phyloP scores from a whole-genome alignment of 768 basidiomycete genomes.

The Mycena galopus region DNA sequence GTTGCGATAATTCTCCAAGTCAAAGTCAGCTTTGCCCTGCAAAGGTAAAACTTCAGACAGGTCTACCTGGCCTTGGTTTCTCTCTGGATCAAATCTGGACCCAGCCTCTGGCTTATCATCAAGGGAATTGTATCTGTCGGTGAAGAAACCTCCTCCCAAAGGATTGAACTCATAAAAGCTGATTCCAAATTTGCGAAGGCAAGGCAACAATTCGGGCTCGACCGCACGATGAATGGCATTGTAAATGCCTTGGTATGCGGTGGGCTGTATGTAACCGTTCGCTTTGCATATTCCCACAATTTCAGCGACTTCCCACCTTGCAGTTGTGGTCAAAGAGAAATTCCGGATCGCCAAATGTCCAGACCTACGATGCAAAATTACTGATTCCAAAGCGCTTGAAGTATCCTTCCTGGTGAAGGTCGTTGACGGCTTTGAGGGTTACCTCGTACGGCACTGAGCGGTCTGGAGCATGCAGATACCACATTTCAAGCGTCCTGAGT shows the following conservation, averaged over 20 bases:
- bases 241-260: slow-evolving; percentile 65
- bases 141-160: slow-evolving; percentile 70
- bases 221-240: slow-evolving; percentile 56
- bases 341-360: background rate
- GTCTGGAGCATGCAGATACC: slow-evolving; percentile 75
- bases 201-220: slow-evolving; percentile 64
- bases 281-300: slow-evolving; percentile 68
- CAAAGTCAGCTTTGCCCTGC: background rate
- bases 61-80: slow-evolving; percentile 59
- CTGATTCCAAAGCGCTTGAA: slow-evolving; percentile 76
- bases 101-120: slow-evolving; percentile 61
- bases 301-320: slow-evolving; percentile 74
- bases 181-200: slow-evolving; percentile 69
- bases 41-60: too few relatives aligned
- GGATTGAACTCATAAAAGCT: slow-evolving; percentile 71
- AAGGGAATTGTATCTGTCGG: slow-evolving; percentile 61
- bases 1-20: slow-evolving; percentile 51
- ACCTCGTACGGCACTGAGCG: slow-evolving; percentile 68
- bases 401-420: slow-evolving; percentile 67
- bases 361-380: slow-evolving; percentile 65
- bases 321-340: slow-evolving; percentile 18
- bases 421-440: slow-evolving; percentile 66
- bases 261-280: slow-evolving; percentile 67
- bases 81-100: slow-evolving; percentile 67
- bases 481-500: slow-evolving; percentile 60